Conservation (phyloP, 1,284 basidiomycete genomes). For the Boletus semigastroideus region DNA sequence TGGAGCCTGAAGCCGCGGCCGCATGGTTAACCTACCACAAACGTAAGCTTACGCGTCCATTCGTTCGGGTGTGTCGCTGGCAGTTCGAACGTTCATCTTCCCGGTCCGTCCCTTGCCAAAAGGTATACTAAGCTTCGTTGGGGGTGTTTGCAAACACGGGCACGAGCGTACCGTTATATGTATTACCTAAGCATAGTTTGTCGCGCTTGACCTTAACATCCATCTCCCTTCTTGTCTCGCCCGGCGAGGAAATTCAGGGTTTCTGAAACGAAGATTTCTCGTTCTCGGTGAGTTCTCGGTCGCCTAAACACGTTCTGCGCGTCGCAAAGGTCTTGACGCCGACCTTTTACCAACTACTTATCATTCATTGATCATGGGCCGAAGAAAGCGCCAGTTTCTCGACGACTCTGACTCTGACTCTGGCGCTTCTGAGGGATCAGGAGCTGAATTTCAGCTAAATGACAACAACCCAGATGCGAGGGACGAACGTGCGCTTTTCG, state of each 20-base stretch:
- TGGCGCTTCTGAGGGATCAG: conserved; percentile 59
- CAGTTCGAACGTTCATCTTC: too few relatives aligned
- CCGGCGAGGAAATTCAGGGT: not conserved
- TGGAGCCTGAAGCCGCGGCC: too few relatives aligned
- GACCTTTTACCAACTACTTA: not conserved
- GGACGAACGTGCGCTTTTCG: conserved; percentile 78
- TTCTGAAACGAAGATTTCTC: not conserved
- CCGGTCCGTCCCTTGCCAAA: too few relatives aligned
- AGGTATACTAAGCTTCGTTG: too few relatives aligned
- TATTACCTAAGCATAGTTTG: conserved; percentile 20
- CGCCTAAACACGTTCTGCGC: conserved; percentile 1
- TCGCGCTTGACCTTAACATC: not conserved
- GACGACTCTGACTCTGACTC: conserved; percentile 72
- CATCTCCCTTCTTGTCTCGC: too few relatives aligned
- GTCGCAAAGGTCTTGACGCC: conserved; percentile 10
- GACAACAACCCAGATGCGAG: conserved; percentile 68
- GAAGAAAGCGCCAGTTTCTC: conserved; percentile 76
- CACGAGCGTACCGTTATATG: too few relatives aligned
- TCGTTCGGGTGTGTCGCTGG: too few relatives aligned
- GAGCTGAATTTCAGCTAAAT: conserved; percentile 45
- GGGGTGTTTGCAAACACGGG: too few relatives aligned
- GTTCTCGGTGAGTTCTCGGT: conserved; percentile 15
- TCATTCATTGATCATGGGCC: conserved; percentile 58
- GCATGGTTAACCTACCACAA: too few relatives aligned
- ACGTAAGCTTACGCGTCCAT: too few relatives aligned